Base-by-base conservation (phyloP, 78 protist species). In the Dictyostelium capitatum region DNA sequence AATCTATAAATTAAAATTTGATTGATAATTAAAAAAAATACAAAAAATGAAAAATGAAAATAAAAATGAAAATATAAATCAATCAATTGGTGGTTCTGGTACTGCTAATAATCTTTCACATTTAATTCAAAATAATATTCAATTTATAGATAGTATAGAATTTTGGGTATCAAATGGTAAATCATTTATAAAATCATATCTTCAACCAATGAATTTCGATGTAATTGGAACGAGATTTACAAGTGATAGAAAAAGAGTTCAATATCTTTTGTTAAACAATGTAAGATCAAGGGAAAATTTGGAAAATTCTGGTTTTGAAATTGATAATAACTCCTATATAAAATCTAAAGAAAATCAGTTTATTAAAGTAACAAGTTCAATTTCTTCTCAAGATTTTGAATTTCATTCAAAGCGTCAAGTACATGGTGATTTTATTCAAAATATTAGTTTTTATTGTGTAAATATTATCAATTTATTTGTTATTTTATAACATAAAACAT, bases 371-470 rank as follows among this genome's bases (percentile, higher is more conserved):
- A 85, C 92, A 28, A 50, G 77, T 28, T 74, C 92, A 23, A 64
- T 77, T 6, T 28, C 73, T 6, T 7, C 62, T 2, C 17, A 30
- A 0, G 92, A 85, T 46, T 15, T 28, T 2, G 69, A 74, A 3
- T 85, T 85, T 50, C 78, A 77, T 47, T 28, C 59, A 23, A 41
- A 75, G 23, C 43, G 10, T 48, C 84, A 74, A 62, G 7, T 1
- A 7, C 92, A 85, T 85, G 92, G 92, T 59, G 92, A 85, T 48
- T 85, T 85, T 64, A 77, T 85, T 19, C 80, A 85, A 54, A 85
- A 57, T 77, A 77, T 85, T 11, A 51, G 83, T 17, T 85, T 85
- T 41, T 57, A 77, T 64, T 84, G 91, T 59, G 30, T 19, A 28
- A 41, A 12, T 43, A 23, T 70, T 41, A 14, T 23, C 14, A 4